Evolutionary conservation across 768 basidiomycete species (phyloP).

Genomic region (Suillus subalutaceus): DNA sequence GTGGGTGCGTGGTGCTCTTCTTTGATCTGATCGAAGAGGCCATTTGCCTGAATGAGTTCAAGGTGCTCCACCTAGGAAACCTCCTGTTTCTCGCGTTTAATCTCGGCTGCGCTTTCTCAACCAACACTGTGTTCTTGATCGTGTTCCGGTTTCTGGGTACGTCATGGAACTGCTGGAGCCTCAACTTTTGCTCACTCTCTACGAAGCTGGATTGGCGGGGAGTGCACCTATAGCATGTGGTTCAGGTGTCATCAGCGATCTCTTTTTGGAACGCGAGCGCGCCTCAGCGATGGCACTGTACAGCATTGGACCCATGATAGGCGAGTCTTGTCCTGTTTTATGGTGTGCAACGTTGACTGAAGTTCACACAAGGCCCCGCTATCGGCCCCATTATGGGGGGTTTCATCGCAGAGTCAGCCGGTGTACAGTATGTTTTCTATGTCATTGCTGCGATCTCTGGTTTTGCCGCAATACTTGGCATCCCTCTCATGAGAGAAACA

Average conservation of each 20-base stretch:
- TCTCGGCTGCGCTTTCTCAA: neutral
- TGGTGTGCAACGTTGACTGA: neutral
- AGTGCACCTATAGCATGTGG: neutral
- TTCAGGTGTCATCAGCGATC: neutral
- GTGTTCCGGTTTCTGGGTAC: neutral
- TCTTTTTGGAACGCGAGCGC: neutral
- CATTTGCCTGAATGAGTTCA: neutral
- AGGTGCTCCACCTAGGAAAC: constrained; percentile 2
- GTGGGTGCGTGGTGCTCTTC: neutral
- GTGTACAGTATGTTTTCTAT: neutral
- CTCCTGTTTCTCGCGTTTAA: neutral
- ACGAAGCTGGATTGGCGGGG: neutral
- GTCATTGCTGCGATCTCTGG: neutral
- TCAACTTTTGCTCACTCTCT: neutral
- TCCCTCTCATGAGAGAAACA: neutral
- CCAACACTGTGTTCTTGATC: neutral
- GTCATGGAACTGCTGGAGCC: neutral
- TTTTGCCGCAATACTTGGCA: neutral
- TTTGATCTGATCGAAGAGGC: neutral
- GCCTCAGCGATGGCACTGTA: neutral
- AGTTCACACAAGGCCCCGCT: neutral
- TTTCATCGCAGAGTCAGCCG: neutral
- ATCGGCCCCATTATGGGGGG: neutral
- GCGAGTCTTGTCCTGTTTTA: neutral
- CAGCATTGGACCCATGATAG: neutral